Conservation (phyloP, 129 eudicot genomes). For the Logfia minima region DNA sequence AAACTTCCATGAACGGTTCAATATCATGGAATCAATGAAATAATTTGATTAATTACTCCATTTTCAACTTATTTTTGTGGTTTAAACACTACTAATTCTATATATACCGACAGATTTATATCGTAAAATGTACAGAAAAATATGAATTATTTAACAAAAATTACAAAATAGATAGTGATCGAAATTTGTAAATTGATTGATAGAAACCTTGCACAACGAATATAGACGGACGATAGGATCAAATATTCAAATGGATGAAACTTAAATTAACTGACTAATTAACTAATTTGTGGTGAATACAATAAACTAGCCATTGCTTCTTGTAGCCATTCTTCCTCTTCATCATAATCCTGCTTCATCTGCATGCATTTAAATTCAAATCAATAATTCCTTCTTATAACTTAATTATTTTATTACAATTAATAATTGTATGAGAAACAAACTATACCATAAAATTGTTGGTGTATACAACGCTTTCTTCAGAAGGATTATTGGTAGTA, state of each 20-base stretch:
- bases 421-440: neutral
- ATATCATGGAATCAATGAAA: constrained; percentile 1
- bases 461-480: constrained; percentile 29
- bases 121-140: neutral
- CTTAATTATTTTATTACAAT: no score
- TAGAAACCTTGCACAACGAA: constrained; percentile 12
- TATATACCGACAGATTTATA: constrained; percentile 3
- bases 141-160: no score
- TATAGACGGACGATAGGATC: constrained; percentile 28
- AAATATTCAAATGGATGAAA: constrained; percentile 7
- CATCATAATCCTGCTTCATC: constrained; percentile 58
- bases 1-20: neutral
- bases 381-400: neutral
- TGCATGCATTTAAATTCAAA: constrained; percentile 32
- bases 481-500: constrained; percentile 20
- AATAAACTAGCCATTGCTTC: constrained; percentile 75
- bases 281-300: constrained; percentile 41
- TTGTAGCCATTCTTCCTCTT: constrained; percentile 71
- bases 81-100: neutral
- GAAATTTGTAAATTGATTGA: constrained; percentile 12
- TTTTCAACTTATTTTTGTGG: neutral
- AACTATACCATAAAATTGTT: constrained; percentile 39
- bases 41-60: neutral
- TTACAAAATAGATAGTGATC: neutral
- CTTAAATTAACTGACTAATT: constrained; percentile 7